Base-by-base conservation (phyloP, 2,329 filamentous ascomycete species). In the Thelonectria discophora region DNA sequence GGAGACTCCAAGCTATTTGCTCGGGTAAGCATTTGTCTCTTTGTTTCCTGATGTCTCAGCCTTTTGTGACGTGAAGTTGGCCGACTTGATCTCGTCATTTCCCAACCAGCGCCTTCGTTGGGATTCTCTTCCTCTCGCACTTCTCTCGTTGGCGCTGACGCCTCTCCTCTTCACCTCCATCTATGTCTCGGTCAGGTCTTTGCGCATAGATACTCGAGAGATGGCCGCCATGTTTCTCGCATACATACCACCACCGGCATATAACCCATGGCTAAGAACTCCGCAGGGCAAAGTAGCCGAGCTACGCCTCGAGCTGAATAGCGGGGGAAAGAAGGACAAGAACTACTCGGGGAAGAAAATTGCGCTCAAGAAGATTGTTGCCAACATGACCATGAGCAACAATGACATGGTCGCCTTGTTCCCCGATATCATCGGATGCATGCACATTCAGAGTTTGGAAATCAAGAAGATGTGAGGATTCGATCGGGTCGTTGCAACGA, bases 321-420 rank as follows among this genome's bases (percentile, higher is more conserved):
- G 90, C 79, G 93, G 93, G 76, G 90, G 92, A 69, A 97, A 97
- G 84, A 99, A 98, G 83, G 95, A 99, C 82, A 98, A 97, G 86
- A 97, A 96, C 80, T 90, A 93, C 80, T 86, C 90, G 46, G 88
- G 88, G 68, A 99, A 98, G 85, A 98, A 98, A 86, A 96, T 97
- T 75, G 94, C 95, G 11, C 85, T 99, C 65, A 99, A 99, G 86
- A 97, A 97, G 85, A 98, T 99, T 70, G 95, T 99, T 72, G 95
- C 95, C 76, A 99, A 99, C 77, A 99, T 99, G 95, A 99, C 95
- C 67, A 99, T 99, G 95, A 98, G 94, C 86, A 99, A 99, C 81
- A 99, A 98, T 75, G 95, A 99, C 78, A 99, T 99, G 95, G 91
- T 98, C 57, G 93, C 93, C 40, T 83, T 99, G 54, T 99, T 99